Percentiles rank a stretch among this genome's conserved stretches.
Evolutionary conservation across 768 basidiomycete genomes (phyloP).

Genomic region (Naganishia vaughanmartiniae): DNA sequence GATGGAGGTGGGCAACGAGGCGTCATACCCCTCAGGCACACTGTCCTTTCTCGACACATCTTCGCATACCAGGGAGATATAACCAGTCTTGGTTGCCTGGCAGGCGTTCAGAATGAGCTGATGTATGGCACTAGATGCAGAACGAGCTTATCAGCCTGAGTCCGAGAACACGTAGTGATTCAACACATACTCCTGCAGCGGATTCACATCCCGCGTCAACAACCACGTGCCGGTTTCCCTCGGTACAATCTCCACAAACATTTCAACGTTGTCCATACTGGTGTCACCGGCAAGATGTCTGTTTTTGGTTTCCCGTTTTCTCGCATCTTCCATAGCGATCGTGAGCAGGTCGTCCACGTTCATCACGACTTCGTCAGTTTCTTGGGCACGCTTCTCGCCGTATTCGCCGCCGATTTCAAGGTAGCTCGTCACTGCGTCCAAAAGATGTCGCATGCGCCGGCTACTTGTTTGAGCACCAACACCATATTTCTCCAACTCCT

Average conservation of each 20-base stretch:
- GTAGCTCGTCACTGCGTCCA: conserved; percentile 45
- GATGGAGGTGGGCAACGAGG: conserved; percentile 39
- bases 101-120: conserved; percentile 47
- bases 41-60: conserved; percentile 43
- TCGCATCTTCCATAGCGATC: conserved; percentile 37
- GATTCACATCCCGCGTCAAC: conserved; percentile 39
- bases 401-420: conserved; percentile 43
- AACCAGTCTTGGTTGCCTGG: conserved; percentile 45
- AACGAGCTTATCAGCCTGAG: background rate
- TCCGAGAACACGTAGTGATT: background rate
- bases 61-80: conserved; percentile 45
- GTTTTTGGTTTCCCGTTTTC: conserved; percentile 37
- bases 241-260: conserved; percentile 47
- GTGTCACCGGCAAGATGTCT: conserved; percentile 35
- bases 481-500: conserved; percentile 21
- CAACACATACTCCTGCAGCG: conserved; percentile 36
- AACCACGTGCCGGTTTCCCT: conserved; percentile 43
- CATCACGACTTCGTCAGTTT: conserved; percentile 16
- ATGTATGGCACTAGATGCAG: conserved; percentile 36
- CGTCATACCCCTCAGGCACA: conserved; percentile 43
- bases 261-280: conserved; percentile 43
- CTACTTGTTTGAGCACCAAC: conserved; percentile 10
- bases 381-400: conserved; percentile 24
- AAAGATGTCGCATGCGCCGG: conserved; percentile 14
- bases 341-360: conserved; percentile 39